Evolutionary conservation across 352 stramenopile genomes (phyloP).

Genomic region (Phytopythium boreale): DNA sequence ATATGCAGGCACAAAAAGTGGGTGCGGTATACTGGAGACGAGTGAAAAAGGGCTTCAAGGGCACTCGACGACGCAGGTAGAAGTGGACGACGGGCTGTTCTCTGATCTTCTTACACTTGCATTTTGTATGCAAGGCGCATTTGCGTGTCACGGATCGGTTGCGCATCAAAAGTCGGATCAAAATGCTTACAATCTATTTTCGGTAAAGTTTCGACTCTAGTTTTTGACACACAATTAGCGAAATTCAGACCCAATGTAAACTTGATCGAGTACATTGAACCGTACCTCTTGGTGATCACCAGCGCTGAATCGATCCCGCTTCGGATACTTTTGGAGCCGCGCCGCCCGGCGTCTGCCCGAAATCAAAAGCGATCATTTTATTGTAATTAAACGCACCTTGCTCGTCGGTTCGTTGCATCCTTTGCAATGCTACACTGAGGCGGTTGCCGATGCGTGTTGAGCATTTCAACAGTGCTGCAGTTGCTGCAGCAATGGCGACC

Average conservation of each 20-base stretch:
- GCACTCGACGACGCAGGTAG: too few species aligned
- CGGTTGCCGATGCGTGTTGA: too few species aligned
- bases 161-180: conserved; percentile 1
- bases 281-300: neutral
- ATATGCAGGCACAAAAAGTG: neutral
- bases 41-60: neutral
- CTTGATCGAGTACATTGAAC: neutral
- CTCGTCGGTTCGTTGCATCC: too few species aligned
- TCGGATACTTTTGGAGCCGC: neutral
- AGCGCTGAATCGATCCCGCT: too few species aligned
- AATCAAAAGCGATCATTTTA: neutral
- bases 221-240: neutral
- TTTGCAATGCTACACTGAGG: too few species aligned
- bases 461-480: too few species aligned
- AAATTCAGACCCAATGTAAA: neutral
- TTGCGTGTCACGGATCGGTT: neutral
- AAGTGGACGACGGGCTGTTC: neutral
- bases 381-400: neutral
- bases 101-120: neutral
- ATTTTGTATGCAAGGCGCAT: neutral
- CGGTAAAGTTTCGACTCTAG: neutral
- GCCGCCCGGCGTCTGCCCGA: neutral
- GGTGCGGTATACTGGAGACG: neutral
- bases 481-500: neutral
- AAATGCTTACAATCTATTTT: neutral